These are phyloP conservation scores for Setaria viridis DNA, from an alignment of 202 grass and related monocot genomes.

Conservation along the genomic window DNA sequence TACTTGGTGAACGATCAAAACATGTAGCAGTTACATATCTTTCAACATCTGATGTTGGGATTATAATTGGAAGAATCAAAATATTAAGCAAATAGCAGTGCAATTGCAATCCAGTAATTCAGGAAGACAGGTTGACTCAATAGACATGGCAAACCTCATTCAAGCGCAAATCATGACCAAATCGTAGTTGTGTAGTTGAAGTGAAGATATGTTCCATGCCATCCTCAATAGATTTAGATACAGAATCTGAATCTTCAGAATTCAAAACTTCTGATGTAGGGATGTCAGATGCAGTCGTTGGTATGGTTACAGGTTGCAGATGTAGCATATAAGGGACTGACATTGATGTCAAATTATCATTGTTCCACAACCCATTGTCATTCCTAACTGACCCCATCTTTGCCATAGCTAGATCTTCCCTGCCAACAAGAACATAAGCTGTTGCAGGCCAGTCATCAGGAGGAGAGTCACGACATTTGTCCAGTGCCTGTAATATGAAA, in stretches of 20 bases:
- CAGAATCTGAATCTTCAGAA: conserved; percentile 78
- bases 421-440: conserved; percentile 90
- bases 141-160: conserved; percentile 78
- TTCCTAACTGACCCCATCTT: conserved; percentile 64
- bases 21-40: not conserved
- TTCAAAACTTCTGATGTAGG: conserved; percentile 70
- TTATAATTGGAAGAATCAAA: conserved; percentile 5
- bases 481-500: conserved; percentile 73
- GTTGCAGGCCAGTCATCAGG: conserved; percentile 84
- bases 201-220: conserved; percentile 99
- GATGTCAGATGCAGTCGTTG: conserved; percentile 64
- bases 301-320: conserved; percentile 85
- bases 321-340: conserved; percentile 98
- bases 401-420: conserved; percentile 82
- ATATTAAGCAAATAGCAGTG: conserved; percentile 1
- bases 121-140: conserved; percentile 33
- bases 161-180: conserved; percentile 86
- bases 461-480: conserved; percentile 90
- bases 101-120: conserved; percentile 25
- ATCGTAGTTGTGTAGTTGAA: conserved; percentile 87
- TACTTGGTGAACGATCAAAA: not conserved
- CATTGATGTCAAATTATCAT: conserved; percentile 72
- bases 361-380: conserved; percentile 64
- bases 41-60: not conserved
- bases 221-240: conserved; percentile 82